phyloP scores from a whole-genome alignment of 1,284 basidiomycete genomes.

The Mycena citricolor region DNA sequence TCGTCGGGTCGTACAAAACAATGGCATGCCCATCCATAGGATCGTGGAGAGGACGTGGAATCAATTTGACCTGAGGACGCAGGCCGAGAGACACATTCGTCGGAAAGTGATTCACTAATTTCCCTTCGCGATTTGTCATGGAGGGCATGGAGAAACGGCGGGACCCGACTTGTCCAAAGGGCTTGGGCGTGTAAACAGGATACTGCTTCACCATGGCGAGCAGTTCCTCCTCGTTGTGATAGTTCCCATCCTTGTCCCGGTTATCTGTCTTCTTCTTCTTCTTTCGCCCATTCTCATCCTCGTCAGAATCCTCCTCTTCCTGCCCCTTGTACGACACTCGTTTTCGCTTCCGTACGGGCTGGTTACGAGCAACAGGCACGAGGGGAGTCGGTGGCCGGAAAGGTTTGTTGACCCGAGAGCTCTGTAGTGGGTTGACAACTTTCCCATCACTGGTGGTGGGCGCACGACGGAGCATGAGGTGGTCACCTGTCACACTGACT shows the following conservation, averaged over 20 bases:
- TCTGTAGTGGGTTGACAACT: constrained; percentile 62
- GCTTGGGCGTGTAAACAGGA: constrained; percentile 84
- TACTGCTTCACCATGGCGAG: constrained; percentile 69
- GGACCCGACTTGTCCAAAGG: constrained; percentile 57
- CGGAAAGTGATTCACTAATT: constrained; percentile 61
- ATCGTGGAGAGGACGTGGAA: constrained; percentile 91
- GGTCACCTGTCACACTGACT: too few species aligned
- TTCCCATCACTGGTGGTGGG: constrained; percentile 71
- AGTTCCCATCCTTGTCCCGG: constrained; percentile 49
- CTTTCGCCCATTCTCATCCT: constrained; percentile 41
- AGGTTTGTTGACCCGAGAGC: constrained; percentile 69
- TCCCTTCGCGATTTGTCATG: constrained; percentile 81
- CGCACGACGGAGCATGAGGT: constrained; percentile 65
- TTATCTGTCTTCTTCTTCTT: constrained; percentile 63
- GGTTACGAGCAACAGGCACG: constrained; percentile 48
- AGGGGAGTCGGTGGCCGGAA: constrained; percentile 73
- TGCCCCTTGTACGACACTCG: constrained; percentile 79
- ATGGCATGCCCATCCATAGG: constrained; percentile 98
- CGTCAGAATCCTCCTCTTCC: constrained; percentile 51
- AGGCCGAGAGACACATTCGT: constrained; percentile 85
- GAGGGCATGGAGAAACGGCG: constrained; percentile 85
- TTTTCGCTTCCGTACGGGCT: constrained; percentile 79
- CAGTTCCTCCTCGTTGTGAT: constrained; percentile 56
- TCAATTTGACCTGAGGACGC: constrained; percentile 78
- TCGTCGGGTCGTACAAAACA: constrained; percentile 95